A percentile compares a stretch with the other conserved stretches of the same genome.
These are phyloP conservation scores for Carnegiea gigantea DNA, from an alignment of 179 eudicot genomes.

Conservation along the genomic window DNA sequence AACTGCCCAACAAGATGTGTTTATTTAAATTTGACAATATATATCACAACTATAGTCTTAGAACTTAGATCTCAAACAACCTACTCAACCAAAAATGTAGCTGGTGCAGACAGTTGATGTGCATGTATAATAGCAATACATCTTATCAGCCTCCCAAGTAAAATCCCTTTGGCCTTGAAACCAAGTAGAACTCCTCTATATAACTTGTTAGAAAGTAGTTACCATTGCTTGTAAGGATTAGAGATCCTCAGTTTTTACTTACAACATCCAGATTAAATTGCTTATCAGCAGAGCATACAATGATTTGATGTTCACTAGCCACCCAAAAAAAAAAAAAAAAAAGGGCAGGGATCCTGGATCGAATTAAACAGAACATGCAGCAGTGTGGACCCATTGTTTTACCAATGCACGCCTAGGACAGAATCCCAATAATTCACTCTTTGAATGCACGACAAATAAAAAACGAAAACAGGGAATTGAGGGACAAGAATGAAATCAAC, in stretches of 20 bases:
- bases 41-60: no score
- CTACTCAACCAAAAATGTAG: neutral
- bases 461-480: neutral
- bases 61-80: no score
- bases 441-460: conserved; percentile 7
- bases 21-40: no score
- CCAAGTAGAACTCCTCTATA: no score
- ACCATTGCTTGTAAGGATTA: neutral
- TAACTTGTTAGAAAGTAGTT: no score
- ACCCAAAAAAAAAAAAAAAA: conserved; percentile 1
- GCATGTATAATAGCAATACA: no score
- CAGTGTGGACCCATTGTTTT: no score
- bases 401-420: neutral
- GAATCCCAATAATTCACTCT: neutral
- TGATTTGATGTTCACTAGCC: neutral
- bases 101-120: neutral
- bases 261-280: neutral
- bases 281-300: neutral
- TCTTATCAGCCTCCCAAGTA: no score
- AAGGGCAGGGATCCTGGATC: neutral
- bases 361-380: neutral
- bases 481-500: conserved; percentile 29
- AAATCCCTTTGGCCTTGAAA: no score
- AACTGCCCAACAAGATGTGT: no score
- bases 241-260: neutral